Evolutionary conservation across 2,329 filamentous ascomycete species (phyloP).

Genomic region (Annulohypoxylon truncatum): DNA sequence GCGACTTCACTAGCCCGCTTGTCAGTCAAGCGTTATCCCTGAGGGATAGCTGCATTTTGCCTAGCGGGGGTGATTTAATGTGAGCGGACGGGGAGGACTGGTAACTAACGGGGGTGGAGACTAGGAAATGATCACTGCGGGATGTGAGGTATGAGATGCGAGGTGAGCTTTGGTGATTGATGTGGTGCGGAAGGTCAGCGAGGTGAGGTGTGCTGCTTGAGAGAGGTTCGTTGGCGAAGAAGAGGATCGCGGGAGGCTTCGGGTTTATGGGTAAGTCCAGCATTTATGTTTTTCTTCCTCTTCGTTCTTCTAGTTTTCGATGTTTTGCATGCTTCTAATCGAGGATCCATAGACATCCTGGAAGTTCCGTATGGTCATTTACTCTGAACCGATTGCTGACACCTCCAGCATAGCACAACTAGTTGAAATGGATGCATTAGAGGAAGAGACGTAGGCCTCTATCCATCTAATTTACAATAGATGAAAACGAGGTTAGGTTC

Average conservation of each 20-base stretch:
- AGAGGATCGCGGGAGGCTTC: not conserved
- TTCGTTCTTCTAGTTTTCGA: too few species aligned
- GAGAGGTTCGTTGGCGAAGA: not conserved
- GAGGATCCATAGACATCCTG: too few species aligned
- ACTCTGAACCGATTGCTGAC: not conserved
- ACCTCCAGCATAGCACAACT: too few species aligned
- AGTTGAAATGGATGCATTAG: not conserved
- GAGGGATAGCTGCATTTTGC: slow-evolving; percentile 12
- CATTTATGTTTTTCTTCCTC: not conserved
- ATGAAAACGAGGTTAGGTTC: too few species aligned
- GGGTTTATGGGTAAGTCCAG: not conserved
- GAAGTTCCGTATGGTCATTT: too few species aligned
- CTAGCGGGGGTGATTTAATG: slow-evolving; percentile 11
- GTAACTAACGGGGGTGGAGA: not conserved
- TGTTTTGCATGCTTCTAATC: too few species aligned
- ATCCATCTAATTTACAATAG: not conserved
- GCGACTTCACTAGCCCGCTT: slow-evolving; percentile 17
- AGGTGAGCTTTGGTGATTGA: not conserved
- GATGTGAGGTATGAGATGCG: not conserved
- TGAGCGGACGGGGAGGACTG: not conserved
- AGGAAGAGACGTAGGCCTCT: not conserved
- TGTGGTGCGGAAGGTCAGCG: not conserved
- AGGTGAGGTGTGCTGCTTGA: not conserved
- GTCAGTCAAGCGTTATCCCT: slow-evolving; percentile 23
- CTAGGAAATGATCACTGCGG: not conserved